A percentile compares a stretch with the other conserved stretches of the same genome.
phyloP scores from a whole-genome alignment of 73 alveolate genomes.

The Paramecium sexaurelia region DNA sequence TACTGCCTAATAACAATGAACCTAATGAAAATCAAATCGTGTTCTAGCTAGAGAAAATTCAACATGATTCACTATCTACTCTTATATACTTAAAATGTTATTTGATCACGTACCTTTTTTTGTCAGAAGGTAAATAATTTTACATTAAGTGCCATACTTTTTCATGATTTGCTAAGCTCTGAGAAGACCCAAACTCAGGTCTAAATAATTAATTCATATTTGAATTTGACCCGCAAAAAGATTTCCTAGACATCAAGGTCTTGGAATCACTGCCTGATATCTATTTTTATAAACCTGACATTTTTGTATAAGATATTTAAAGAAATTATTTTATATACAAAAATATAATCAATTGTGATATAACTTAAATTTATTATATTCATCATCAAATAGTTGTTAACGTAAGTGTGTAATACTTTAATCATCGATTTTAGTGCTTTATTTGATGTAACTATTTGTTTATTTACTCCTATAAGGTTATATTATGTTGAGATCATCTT shows the following conservation, averaged over 20 bases:
- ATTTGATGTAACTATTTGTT: background rate
- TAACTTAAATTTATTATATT: background rate
- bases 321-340: background rate
- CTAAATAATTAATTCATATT: constrained; percentile 21
- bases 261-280: background rate
- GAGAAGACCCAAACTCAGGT: constrained; percentile 51
- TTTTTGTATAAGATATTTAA: background rate
- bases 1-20: constrained; percentile 76
- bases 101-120: constrained; percentile 60
- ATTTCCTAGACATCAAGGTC: constrained; percentile 26
- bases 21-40: constrained; percentile 67
- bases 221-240: constrained; percentile 58
- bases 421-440: background rate
- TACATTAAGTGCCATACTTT: constrained; percentile 31
- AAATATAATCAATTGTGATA: background rate
- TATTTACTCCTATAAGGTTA: background rate
- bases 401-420: background rate
- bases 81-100: constrained; percentile 40
- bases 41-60: constrained; percentile 70
- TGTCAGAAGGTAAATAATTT: constrained; percentile 30
- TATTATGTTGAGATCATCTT: background rate
- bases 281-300: background rate
- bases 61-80: constrained; percentile 60
- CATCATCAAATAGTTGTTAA: background rate
- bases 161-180: constrained; percentile 44